phyloP scores from a whole-genome alignment of 1,284 basidiomycete species.

The Mycosarcoma mackinlayi region DNA sequence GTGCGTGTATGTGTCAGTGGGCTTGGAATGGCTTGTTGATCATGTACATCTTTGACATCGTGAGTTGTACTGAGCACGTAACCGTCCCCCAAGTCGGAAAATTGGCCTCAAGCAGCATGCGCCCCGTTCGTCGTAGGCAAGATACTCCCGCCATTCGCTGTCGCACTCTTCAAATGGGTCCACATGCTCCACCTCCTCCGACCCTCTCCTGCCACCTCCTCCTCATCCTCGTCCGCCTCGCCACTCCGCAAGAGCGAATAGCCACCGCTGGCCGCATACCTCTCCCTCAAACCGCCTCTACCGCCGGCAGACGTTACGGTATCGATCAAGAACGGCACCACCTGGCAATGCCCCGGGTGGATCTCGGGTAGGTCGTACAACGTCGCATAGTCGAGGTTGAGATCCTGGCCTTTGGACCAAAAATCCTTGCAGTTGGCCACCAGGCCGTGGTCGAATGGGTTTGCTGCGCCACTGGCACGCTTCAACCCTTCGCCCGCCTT shows the following conservation, averaged over 20 bases:
- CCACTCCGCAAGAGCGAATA: constrained; percentile 19
- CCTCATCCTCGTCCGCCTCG: constrained; percentile 5
- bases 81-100: too few relatives aligned
- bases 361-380: constrained; percentile 80
- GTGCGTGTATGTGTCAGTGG: neutral
- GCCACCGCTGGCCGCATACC: constrained; percentile 3
- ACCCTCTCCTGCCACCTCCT: constrained; percentile 5
- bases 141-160: neutral
- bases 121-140: constrained; percentile 14
- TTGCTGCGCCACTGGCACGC: constrained; percentile 75
- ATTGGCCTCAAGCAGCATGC: neutral
- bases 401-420: constrained; percentile 84
- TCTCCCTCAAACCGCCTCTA: neutral
- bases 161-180: constrained; percentile 12
- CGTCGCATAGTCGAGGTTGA: constrained; percentile 88
- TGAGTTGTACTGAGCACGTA: too few relatives aligned
- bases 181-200: constrained; percentile 35
- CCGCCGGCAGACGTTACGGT: constrained; percentile 20
- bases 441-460: constrained; percentile 91
- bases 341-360: constrained; percentile 30
- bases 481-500: constrained; percentile 84
- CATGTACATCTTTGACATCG: too few relatives aligned
- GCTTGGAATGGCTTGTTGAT: too few relatives aligned
- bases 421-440: constrained; percentile 90
- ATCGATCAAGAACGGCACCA: constrained; percentile 20